These are phyloP conservation scores for Globisporangium echinulatum DNA, from an alignment of 352 stramenopile genomes.

Conservation along the genomic window DNA sequence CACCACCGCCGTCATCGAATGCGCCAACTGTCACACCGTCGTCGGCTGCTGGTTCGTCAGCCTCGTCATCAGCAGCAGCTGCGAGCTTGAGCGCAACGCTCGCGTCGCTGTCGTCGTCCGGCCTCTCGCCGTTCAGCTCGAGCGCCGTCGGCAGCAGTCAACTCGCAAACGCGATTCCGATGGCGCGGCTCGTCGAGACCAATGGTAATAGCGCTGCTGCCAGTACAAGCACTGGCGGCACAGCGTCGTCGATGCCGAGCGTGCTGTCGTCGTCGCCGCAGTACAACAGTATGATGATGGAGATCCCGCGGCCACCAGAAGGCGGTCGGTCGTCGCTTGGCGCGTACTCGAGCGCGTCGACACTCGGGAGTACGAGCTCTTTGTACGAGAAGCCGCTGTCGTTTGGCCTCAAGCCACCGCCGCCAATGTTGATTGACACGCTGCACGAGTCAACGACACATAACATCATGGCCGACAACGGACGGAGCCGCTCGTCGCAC, in stretches of 20 bases:
- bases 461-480: slow-evolving; percentile 58
- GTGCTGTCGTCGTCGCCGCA: slow-evolving; percentile 28
- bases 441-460: slow-evolving; percentile 11
- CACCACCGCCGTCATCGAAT: slow-evolving; percentile 1
- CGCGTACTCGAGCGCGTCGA: slow-evolving; percentile 17
- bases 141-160: not conserved
- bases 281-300: slow-evolving; percentile 30
- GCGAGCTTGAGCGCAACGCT: not conserved
- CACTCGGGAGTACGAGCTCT: not conserved
- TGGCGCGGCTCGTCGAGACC: slow-evolving; percentile 8
- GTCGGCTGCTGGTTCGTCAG: slow-evolving; percentile 5
- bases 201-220: slow-evolving; percentile 3
- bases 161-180: slow-evolving; percentile 7
- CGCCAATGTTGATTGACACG: slow-evolving; percentile 14
- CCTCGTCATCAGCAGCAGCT: not conserved
- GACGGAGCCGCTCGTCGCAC: slow-evolving; percentile 56
- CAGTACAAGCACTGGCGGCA: slow-evolving; percentile 5
- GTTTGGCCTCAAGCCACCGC: slow-evolving; percentile 22
- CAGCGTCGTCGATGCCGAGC: slow-evolving; percentile 10
- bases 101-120: slow-evolving; percentile 10
- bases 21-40: not conserved
- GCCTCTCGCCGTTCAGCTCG: slow-evolving; percentile 3
- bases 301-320: slow-evolving; percentile 40
- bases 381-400: slow-evolving; percentile 24
- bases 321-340: slow-evolving; percentile 38